A percentile compares a stretch with the other conserved stretches of the same genome.
Evolutionary conservation across 768 basidiomycete genomes (phyloP).

Genomic region (Cystofilobasidium macerans): DNA sequence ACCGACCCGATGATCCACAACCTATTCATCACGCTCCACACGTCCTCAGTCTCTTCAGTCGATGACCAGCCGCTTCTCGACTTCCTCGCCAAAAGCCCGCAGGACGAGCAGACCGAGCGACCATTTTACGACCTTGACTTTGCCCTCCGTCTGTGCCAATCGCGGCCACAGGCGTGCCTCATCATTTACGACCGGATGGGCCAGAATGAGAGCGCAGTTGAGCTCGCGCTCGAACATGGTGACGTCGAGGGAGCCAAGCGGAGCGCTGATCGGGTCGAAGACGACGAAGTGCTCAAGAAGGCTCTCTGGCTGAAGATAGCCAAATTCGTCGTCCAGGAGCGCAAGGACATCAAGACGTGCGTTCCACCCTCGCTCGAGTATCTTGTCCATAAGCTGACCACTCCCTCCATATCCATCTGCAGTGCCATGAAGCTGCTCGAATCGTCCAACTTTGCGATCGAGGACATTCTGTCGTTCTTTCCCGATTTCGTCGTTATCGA

Average conservation of each 20-base stretch:
- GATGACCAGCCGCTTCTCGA: constrained; percentile 45
- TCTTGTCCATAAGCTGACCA: constrained; percentile 2
- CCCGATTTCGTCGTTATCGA: constrained; percentile 98
- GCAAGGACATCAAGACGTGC: constrained; percentile 7
- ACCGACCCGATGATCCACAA: constrained; percentile 85
- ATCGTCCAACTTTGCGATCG: constrained; percentile 8
- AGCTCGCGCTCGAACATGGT: constrained; percentile 84
- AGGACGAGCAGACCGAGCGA: constrained; percentile 66
- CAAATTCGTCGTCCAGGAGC: constrained; percentile 55
- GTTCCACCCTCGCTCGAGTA: not conserved
- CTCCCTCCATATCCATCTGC: not conserved
- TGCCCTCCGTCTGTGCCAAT: constrained; percentile 76
- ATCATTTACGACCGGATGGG: constrained; percentile 98
- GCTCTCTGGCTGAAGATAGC: constrained; percentile 98
- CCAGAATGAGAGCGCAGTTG: constrained; percentile 89
- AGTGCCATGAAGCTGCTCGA: constrained; percentile 97
- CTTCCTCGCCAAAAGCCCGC: constrained; percentile 71
- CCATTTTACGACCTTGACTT: constrained; percentile 98
- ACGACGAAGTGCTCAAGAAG: constrained; percentile 73
- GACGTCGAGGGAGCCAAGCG: constrained; percentile 89
- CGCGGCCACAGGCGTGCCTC: constrained; percentile 77
- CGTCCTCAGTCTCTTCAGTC: constrained; percentile 40
- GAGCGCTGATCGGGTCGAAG: constrained; percentile 80
- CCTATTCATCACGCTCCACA: constrained; percentile 74
- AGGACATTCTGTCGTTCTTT: constrained; percentile 49